Base-by-base conservation (phyloP, 805 yeast species). In the Kregervanrija fluxuum region DNA sequence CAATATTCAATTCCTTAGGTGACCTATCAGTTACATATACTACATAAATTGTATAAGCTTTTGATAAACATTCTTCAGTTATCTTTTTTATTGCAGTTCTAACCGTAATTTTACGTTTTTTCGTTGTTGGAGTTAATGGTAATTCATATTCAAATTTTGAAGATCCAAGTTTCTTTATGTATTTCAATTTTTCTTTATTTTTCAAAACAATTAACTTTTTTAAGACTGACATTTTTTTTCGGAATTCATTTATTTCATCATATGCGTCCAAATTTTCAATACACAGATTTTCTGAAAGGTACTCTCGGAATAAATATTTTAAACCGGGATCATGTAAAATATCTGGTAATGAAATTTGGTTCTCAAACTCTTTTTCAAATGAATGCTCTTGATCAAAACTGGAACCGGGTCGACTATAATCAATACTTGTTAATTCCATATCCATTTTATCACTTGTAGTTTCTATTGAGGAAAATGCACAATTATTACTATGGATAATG, bases 221-320 rank as follows among this genome's bases (percentile, higher is more conserved):
- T 44, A 80, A 53, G 1, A 67, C 54, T 1, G 61, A 56, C 62
- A 76, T 64, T 50, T 71, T 73, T 49, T 70, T 73, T 11, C 69
- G 67, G 48, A 81, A 75, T 40, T 72, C 72, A 39, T 68, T 67
- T 40, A 85, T 71, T 46, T 79, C 85, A 42, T 73, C 61, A 57
- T 77, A 85, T 3, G 83, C 87, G 49, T 82, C 81, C n/a, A 85
- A 59, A 54, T 86, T 88, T 56, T 88, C 96, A 2, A 74, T 74
- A 56, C 95, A 87, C 44, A 73, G 70, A 42, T 79, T 83, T 30
- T 69, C 72, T 41, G 74, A 77, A 42, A 88, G 59, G 57, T 85
- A 88, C n/a, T 68, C 66, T 48, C 79, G 70, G 61, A 88, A 85
- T 9, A 86, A 61, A 44, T 76, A 78, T 43, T 83, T 69, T 67